Base-by-base conservation (phyloP, 352 stramenopile genomes). In the Hyphochytrium catenoides region DNA sequence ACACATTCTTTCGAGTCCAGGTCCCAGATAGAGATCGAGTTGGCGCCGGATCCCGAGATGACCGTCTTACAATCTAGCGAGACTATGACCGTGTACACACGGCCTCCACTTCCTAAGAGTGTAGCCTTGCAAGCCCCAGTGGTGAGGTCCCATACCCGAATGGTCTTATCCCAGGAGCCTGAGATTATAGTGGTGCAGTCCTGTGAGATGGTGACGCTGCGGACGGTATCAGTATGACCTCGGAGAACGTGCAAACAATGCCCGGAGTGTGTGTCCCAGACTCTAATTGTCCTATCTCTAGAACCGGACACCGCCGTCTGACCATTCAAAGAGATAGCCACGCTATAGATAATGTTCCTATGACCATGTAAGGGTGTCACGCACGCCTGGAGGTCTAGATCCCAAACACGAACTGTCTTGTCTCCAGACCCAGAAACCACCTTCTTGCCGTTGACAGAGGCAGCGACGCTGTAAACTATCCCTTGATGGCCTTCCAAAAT, bases 121-220 rank as follows among this genome's bases (percentile, higher is more conserved):
- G 76, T 56, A 4, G 62, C 55, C 18, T 68, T 45, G 31, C 65
- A 76, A 17, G 55, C 50, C 12, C 68, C 68, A 19, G 56, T 52
- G 12, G 52, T 54, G 8, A 83, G 49, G 33, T 79, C 61, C 65
- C 68, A 83, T 3, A 47, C 53, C 31, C 66, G 61, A 25, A 83
- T 30, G 5, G 68, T 79, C 37, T 67, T 51, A 39, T 83, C 68
- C 19, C 57, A 50, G 14, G 68, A 72, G 3, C 57, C 60, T 2
- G 68, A 77, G 14, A 83, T 50, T 16, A 83, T 49, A 29, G 63
- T 68, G 22, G 68, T 76, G 31, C 79, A 83, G 39, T 83, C 68
- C 5, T 66, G 62, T 38, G 76, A 60, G n/a, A n/a, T n/a, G n/a
- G n/a, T n/a, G n/a, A n/a, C n/a, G n/a, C n/a, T n/a, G n/a, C n/a